Base-by-base conservation (phyloP, 257 asterid genomes). In the Fraxinus excelsior region DNA sequence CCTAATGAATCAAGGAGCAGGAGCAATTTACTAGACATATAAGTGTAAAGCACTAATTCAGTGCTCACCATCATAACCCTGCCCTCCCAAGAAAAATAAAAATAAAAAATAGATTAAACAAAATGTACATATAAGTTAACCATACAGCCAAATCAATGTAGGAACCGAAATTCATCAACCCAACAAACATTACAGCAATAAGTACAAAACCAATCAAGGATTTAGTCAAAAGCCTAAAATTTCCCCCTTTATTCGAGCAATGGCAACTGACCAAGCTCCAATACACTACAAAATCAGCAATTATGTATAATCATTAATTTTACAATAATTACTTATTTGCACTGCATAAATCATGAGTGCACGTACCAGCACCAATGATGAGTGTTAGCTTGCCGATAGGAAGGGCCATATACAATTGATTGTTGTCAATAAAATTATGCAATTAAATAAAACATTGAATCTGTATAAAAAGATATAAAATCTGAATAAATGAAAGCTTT, bases 301-400 rank as follows among this genome's bases (percentile, higher is more conserved):
- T 51, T 4, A 51, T 18, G 18, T 21, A 21, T 19, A 21, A n/a
- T n/a, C 12, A 56, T 21, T 10, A 56, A 56, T 56, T n/a, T 19
- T 18, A 51, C n/a, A 51, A 51, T 51, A 19, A 58, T 58, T 9
- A 58, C 31, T 1, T 58, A 58, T 58, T 58, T 58, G 26, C 66
- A 34, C 19, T 8, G 51, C 31, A 16, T 31, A 75, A 76, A 37
- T 18, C 38, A 62, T 40, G 51, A 56, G 79, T 64, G 49, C 34
- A 79, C 81, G 70, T 28, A 93, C 99, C 98, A 73, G 98, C 96
- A 74, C 99, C 99, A 42, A 91, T 83, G 87, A 93, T 76, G 82
- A 95, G 80, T 11, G 94, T 78, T 71, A 95, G 91, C 92, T 95
- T 91, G 82, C 94, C 97, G 38, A 95, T 77, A 72, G 97, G 84